A percentile compares a stretch with the other conserved stretches of the same genome.
phyloP scores from a whole-genome alignment of 2,329 filamentous ascomycete species.

The Colletotrichum trifolii region DNA sequence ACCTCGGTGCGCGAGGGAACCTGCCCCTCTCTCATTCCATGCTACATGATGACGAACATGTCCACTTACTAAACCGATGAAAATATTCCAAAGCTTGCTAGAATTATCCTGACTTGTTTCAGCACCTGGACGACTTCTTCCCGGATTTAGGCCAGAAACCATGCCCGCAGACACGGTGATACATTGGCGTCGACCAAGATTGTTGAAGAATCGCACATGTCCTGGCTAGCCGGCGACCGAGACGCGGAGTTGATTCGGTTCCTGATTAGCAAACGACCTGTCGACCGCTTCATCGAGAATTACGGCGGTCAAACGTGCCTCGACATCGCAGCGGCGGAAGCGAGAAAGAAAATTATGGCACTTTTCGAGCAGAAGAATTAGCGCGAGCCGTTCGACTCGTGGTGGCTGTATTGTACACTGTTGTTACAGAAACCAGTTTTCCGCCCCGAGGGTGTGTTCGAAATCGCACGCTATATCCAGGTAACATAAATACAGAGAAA shows the following conservation, averaged over 20 bases:
- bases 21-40: no score
- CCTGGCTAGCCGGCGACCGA: no score
- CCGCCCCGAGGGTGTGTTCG: background rate
- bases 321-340: background rate
- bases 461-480: conserved; percentile 16
- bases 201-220: no score
- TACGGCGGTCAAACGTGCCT: background rate
- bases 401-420: background rate
- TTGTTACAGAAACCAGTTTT: conserved; percentile 7
- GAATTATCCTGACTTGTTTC: background rate
- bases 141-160: background rate
- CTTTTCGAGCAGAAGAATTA: conserved; percentile 4
- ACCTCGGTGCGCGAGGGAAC: background rate
- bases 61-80: background rate
- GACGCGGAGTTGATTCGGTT: background rate
- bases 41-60: no score
- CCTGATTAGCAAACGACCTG: background rate
- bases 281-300: background rate
- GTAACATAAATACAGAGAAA: conserved; percentile 10
- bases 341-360: background rate
- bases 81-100: no score
- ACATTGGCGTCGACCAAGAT: conserved; percentile 1
- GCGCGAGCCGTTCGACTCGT: background rate
- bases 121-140: conserved; percentile 7
- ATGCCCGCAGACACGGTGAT: background rate